phyloP scores from a whole-genome alignment of 2,329 filamentous ascomycete genomes.

The Neophaeococcomyces mojaviensis region DNA sequence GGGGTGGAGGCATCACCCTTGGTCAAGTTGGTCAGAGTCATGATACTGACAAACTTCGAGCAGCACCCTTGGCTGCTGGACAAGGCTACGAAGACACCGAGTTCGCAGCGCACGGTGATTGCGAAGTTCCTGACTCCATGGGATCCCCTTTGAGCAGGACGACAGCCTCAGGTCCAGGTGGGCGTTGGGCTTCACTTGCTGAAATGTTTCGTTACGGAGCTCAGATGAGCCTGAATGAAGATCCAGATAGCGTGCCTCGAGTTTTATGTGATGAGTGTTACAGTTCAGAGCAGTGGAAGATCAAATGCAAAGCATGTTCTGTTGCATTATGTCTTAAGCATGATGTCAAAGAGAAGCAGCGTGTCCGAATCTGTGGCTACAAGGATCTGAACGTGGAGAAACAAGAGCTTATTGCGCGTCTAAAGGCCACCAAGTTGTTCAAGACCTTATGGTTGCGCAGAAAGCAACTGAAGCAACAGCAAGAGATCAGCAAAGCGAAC shows the following conservation, averaged over 20 bases:
- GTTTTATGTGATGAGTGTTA: slow-evolving; percentile 53
- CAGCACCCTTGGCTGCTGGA: slow-evolving; percentile 48
- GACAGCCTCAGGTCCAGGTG: slow-evolving; percentile 14
- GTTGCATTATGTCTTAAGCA: slow-evolving; percentile 53
- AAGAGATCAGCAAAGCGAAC: slow-evolving; percentile 1
- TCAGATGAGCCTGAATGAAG: slow-evolving; percentile 4
- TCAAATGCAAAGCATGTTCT: slow-evolving; percentile 51
- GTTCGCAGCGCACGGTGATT: slow-evolving; percentile 38
- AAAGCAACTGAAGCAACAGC: slow-evolving; percentile 20
- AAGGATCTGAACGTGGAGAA: slow-evolving; percentile 48
- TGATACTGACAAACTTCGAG: slow-evolving; percentile 49
- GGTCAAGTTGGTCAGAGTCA: slow-evolving; percentile 40
- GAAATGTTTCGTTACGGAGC: slow-evolving; percentile 30
- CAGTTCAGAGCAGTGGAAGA: slow-evolving; percentile 51
- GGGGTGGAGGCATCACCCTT: slow-evolving; percentile 52
- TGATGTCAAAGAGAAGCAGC: slow-evolving; percentile 47
- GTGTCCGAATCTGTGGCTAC: slow-evolving; percentile 51
- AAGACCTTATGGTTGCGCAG: slow-evolving; percentile 19
- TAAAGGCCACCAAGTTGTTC: slow-evolving; percentile 17
- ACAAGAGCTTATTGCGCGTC: slow-evolving; percentile 28
- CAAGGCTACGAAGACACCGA: slow-evolving; percentile 51
- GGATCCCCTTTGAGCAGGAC: slow-evolving; percentile 1
- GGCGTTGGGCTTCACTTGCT: slow-evolving; percentile 32
- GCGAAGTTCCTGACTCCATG: not conserved
- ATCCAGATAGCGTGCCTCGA: slow-evolving; percentile 32